A percentile compares a stretch with the other conserved stretches of the same genome.
phyloP scores from a whole-genome alignment of 2,329 filamentous ascomycete genomes.

The Fusarium torreyae region DNA sequence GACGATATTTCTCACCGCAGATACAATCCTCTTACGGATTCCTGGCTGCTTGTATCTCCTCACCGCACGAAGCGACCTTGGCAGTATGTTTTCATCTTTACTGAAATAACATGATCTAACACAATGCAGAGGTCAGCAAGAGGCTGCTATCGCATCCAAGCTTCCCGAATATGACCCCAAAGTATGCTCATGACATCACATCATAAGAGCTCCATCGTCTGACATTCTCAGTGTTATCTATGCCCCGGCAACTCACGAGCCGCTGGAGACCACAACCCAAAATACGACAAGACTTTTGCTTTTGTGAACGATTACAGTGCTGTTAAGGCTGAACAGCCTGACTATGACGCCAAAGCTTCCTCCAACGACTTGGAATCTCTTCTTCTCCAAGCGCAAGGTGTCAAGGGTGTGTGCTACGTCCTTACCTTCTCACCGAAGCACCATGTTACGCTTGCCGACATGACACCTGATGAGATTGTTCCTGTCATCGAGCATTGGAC shows the following conservation, averaged over 20 bases:
- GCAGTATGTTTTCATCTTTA: conserved; percentile 77
- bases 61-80: conserved; percentile 97
- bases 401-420: conserved; percentile 97
- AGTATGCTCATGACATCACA: conserved; percentile 57
- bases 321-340: conserved; percentile 91
- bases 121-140: conserved; percentile 78
- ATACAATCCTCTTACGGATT: conserved; percentile 91
- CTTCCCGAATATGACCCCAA: conserved; percentile 86
- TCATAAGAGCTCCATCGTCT: conserved; percentile 13
- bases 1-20: conserved; percentile 97
- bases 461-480: conserved; percentile 81
- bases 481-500: conserved; percentile 94
- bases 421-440: conserved; percentile 94
- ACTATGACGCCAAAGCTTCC: conserved; percentile 70
- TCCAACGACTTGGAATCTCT: conserved; percentile 76
- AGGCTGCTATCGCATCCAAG: conserved; percentile 76
- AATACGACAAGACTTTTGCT: conserved; percentile 89
- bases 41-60: conserved; percentile 94
- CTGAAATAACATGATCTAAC: conserved; percentile 12
- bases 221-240: conserved; percentile 80
- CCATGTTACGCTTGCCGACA: conserved; percentile 92
- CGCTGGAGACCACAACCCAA: conserved; percentile 87
- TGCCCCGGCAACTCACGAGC: conserved; percentile 94
- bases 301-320: conserved; percentile 99
- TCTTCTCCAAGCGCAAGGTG: conserved; percentile 85